Evolutionary conservation across 306 rosid species (phyloP).

Genomic region (Rosa lucieae): DNA sequence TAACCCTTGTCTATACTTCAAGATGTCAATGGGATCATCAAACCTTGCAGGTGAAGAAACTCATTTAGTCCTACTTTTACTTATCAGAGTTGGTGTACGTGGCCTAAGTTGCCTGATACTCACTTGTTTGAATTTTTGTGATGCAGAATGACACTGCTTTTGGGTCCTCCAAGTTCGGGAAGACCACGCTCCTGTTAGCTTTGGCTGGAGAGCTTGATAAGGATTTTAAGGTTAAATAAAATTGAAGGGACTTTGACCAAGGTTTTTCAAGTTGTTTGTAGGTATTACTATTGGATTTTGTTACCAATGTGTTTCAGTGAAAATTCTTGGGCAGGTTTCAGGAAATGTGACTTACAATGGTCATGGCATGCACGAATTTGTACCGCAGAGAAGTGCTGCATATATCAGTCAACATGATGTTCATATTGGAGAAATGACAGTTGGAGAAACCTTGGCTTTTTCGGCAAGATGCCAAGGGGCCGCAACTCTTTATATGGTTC

Average conservation of each 20-base stretch:
- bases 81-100: background rate
- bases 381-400: slow-evolving; percentile 17
- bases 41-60: slow-evolving; percentile 17
- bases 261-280: background rate
- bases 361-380: slow-evolving; percentile 23
- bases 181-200: slow-evolving; percentile 19
- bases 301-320: background rate
- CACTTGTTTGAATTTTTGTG: background rate
- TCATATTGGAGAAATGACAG: slow-evolving; percentile 27
- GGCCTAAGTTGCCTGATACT: background rate
- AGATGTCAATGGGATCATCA: slow-evolving; percentile 24
- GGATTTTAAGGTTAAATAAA: slow-evolving; percentile 15
- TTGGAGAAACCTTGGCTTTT: slow-evolving; percentile 20
- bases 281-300: slow-evolving; percentile 1
- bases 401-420: slow-evolving; percentile 27
- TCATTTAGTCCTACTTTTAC: background rate
- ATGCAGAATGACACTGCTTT: slow-evolving; percentile 24
- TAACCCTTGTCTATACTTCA: slow-evolving; percentile 12
- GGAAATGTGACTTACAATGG: slow-evolving; percentile 30
- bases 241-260: background rate
- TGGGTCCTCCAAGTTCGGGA: slow-evolving; percentile 35
- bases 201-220: slow-evolving; percentile 22
- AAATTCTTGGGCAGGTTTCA: slow-evolving; percentile 1
- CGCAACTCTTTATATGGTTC: slow-evolving; percentile 23
- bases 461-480: slow-evolving; percentile 32